phyloP scores from a whole-genome alignment of 1,139 yeast species.

The Pichia cactophila region DNA sequence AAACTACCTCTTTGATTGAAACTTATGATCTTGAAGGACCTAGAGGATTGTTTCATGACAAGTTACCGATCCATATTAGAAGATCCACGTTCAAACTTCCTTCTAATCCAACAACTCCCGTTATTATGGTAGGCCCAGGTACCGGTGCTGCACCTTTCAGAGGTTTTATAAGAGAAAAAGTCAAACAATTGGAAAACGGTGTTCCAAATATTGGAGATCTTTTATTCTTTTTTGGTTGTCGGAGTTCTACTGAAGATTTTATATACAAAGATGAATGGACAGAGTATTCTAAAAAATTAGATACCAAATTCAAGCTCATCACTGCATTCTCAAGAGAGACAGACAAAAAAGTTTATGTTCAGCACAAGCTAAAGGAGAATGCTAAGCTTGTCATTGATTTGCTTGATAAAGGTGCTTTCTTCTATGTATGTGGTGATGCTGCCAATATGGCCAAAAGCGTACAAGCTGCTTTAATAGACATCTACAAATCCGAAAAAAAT shows the following conservation, averaged over 20 bases:
- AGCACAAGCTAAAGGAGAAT: conserved; percentile 62
- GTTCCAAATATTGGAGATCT: conserved; percentile 58
- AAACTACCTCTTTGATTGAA: conserved; percentile 39
- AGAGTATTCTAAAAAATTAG: conserved; percentile 54
- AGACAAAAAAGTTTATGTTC: conserved; percentile 73
- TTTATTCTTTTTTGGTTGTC: conserved; percentile 78
- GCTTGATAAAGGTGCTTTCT: conserved; percentile 66
- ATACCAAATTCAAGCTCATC: conserved; percentile 58
- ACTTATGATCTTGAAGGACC: conserved; percentile 78
- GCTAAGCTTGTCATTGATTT: conserved; percentile 49
- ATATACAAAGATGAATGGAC: conserved; percentile 84
- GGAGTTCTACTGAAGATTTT: conserved; percentile 68
- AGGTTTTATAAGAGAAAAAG: conserved; percentile 84
- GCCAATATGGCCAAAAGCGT: conserved; percentile 95
- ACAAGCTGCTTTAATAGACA: conserved; percentile 59
- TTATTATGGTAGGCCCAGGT: conserved; percentile 95
- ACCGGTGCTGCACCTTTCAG: conserved; percentile 98
- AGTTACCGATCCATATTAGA: conserved; percentile 86
- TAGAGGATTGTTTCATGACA: conserved; percentile 47
- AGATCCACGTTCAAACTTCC: conserved; percentile 94
- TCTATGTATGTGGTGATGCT: conserved; percentile 98
- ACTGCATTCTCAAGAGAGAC: conserved; percentile 85
- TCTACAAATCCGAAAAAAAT: conserved; percentile 48
- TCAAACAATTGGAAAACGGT: conserved; percentile 44
- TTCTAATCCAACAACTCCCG: conserved; percentile 73